These are phyloP conservation scores for Pichia sp. DNA, from an alignment of 1,139 yeast species.

Conservation along the genomic window DNA sequence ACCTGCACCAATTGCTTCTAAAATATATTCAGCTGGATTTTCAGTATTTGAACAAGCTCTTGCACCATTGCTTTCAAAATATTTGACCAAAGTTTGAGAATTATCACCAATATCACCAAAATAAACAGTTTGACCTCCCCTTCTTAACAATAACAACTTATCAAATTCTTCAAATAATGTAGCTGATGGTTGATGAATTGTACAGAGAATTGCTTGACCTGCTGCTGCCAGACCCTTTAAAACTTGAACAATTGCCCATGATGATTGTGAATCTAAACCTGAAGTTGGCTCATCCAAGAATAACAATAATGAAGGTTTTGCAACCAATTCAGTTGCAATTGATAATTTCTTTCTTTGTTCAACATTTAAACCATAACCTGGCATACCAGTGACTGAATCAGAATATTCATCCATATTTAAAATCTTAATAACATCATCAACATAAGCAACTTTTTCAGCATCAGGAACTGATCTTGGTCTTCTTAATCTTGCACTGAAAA, in stretches of 20 bases:
- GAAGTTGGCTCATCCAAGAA: conserved; percentile 49
- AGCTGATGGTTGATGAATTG: conserved; percentile 54
- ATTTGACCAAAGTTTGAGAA: conserved; percentile 38
- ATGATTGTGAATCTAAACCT: conserved; percentile 46
- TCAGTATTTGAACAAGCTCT: conserved; percentile 41
- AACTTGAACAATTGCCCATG: conserved; percentile 44
- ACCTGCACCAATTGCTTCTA: conserved; percentile 56
- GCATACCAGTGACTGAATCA: conserved; percentile 48
- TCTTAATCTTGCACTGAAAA: conserved; percentile 47
- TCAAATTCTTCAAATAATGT: conserved; percentile 44
- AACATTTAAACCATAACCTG: conserved; percentile 50
- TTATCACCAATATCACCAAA: conserved; percentile 52
- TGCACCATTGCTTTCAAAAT: conserved; percentile 49
- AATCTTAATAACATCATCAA: conserved; percentile 43
- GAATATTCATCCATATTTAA: conserved; percentile 46
- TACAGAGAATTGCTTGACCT: conserved; percentile 48
- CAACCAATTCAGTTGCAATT: conserved; percentile 47
- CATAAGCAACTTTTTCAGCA: conserved; percentile 40
- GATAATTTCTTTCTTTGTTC: conserved; percentile 37
- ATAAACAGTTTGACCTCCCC: conserved; percentile 52
- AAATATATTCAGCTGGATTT: conserved; percentile 51
- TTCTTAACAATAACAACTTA: conserved; percentile 36
- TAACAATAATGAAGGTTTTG: conserved; percentile 42
- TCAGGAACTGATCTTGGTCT: conserved; percentile 40
- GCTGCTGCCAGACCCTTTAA: conserved; percentile 38